These are phyloP conservation scores for Silene uniflora DNA, from an alignment of 148 eudicot species.

Conservation along the genomic window DNA sequence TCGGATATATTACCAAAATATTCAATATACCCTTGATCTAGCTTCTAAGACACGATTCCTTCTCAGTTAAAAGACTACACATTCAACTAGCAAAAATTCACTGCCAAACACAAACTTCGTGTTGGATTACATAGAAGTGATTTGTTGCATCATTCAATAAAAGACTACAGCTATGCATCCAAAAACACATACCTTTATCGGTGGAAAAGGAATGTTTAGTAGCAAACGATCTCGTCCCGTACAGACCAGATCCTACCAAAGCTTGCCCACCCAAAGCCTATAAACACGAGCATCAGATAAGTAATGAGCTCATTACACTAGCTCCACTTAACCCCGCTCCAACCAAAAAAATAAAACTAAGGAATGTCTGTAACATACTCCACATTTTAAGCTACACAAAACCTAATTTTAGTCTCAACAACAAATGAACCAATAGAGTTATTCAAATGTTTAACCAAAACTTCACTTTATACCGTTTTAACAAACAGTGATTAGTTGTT, in stretches of 20 bases:
- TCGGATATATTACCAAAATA: neutral
- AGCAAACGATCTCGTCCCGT: slow-evolving; percentile 35
- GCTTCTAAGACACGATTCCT: neutral
- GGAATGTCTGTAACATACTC: neutral
- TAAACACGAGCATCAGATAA: neutral
- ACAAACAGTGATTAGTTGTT: neutral
- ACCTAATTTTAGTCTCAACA: too few species aligned
- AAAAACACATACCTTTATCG: slow-evolving; percentile 30
- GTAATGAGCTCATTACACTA: neutral
- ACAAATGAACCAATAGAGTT: neutral
- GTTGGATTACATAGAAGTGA: neutral
- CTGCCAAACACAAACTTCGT: neutral
- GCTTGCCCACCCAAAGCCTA: slow-evolving; percentile 32
- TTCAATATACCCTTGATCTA: neutral
- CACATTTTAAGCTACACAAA: neutral
- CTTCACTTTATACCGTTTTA: neutral
- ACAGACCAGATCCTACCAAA: slow-evolving; percentile 27
- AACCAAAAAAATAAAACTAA: neutral
- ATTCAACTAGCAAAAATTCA: neutral
- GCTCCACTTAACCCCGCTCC: neutral
- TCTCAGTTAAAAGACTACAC: neutral
- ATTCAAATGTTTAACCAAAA: neutral
- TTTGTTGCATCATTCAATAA: neutral
- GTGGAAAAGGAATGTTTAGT: slow-evolving; percentile 46
- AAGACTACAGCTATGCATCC: neutral